Evolutionary conservation across 805 yeast genomes (phyloP).

Genomic region (Candida sithepensis): DNA sequence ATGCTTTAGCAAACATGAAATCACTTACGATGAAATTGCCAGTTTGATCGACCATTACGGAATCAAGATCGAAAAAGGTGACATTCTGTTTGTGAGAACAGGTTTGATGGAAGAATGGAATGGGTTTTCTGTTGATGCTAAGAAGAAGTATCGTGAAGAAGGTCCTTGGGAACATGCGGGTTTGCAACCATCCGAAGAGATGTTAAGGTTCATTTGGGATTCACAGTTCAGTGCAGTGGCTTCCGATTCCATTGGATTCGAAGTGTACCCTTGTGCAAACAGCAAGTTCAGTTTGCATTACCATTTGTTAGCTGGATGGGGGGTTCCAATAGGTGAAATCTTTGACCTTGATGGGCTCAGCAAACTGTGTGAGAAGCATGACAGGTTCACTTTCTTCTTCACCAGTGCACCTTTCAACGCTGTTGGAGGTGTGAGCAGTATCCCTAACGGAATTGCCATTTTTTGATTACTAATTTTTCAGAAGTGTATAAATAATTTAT

Average conservation of each 20-base stretch:
- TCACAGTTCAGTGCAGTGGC: slow-evolving; percentile 14
- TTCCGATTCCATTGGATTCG: slow-evolving; percentile 14
- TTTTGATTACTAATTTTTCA: slow-evolving; percentile 1
- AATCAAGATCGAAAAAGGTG: slow-evolving; percentile 27
- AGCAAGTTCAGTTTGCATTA: slow-evolving; percentile 10
- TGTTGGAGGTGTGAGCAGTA: slow-evolving; percentile 33
- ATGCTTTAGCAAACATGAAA: slow-evolving; percentile 23
- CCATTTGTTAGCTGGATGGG: slow-evolving; percentile 29
- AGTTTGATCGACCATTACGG: slow-evolving; percentile 20
- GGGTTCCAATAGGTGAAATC: slow-evolving; percentile 33
- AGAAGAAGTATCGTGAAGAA: slow-evolving; percentile 4
- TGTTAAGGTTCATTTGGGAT: slow-evolving; percentile 12
- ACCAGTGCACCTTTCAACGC: slow-evolving; percentile 32
- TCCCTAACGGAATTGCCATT: slow-evolving; percentile 44
- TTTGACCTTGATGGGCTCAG: slow-evolving; percentile 30
- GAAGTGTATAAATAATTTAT: no score
- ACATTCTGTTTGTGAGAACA: slow-evolving; percentile 28
- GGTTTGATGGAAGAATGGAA: slow-evolving; percentile 29
- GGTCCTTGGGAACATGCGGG: slow-evolving; percentile 16
- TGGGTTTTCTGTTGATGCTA: slow-evolving; percentile 2
- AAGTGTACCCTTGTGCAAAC: slow-evolving; percentile 10
- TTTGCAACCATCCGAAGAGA: slow-evolving; percentile 9
- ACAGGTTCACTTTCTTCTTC: slow-evolving; percentile 29
- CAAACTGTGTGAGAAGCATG: slow-evolving; percentile 21
- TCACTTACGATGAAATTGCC: slow-evolving; percentile 20